Evolutionary conservation across 1,284 basidiomycete species (phyloP), one percentile per base, ranked within the genome.

Genomic region (Puccinia horiana): DNA sequence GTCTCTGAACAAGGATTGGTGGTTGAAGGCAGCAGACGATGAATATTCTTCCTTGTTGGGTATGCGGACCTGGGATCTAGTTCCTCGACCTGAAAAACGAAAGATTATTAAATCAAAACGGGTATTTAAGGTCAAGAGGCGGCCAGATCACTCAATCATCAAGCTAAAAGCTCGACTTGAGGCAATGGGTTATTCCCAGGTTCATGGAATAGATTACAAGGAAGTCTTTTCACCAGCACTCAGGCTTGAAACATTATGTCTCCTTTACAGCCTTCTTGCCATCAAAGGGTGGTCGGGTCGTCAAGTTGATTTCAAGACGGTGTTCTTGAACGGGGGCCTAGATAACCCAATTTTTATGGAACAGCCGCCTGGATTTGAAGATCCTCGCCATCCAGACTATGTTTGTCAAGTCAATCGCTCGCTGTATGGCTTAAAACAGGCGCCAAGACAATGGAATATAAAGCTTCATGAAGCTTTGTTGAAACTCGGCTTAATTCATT

Each of bases 361-460:
- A 26, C 47, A 49, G 26, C 72, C 72, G 14, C 18, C 47, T 18
- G 44, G 72, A n/a, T 47, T 52, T 47, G 20, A 49, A 26, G 72
- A 47, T 54, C 16, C 40, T 8, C 8, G 14, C 9, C 42, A 74
- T 35, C 20, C 72, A 12, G 72, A 74, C 44, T 54, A 26, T 8
- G 72, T 74, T 8, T 47, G 40, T 47, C 26, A 54, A 35, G 40
- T 74, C 2, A 32, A 11, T 11, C 40, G 26, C 3, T 74, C 72
- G 11, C 12, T 74, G 8, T 74, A 74, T 54, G 72, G 72, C 14
- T 29, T 74, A 1, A 74, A 74, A 29, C 44, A 74, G 35, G 42
- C 72, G 16, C 72, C 5, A 29, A 74, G 23, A 12, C 54, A n/a
- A n/a, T n/a, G n/a, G n/a, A n/a, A n/a, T n/a, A n/a, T n/a, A n/a